These are phyloP conservation scores for Berberis thunbergii DNA, from an alignment of 164 flowering plant species.

Conservation along the genomic window DNA sequence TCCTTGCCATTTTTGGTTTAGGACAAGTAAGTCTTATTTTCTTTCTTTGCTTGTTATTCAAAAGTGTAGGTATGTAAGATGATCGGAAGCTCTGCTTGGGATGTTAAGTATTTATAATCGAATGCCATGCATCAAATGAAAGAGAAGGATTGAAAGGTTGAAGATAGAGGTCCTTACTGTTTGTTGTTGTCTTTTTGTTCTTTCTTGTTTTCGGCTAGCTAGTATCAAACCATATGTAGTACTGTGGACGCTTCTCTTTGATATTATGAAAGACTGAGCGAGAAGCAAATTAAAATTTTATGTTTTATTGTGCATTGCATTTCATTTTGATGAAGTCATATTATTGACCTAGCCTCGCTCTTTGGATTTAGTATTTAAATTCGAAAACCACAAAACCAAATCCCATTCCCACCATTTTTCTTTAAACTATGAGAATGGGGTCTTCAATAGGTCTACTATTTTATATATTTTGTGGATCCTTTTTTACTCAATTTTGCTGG, in stretches of 20 bases:
- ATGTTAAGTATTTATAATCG: slow-evolving; percentile 2
- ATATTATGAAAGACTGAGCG: neutral
- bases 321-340: neutral
- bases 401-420: neutral
- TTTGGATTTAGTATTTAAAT: neutral
- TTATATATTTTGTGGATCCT: too few species aligned
- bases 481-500: too few species aligned
- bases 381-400: neutral
- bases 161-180: slow-evolving; percentile 6
- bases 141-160: neutral
- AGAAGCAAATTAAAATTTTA: neutral
- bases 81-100: neutral
- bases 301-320: neutral
- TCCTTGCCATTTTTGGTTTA: slow-evolving; percentile 15
- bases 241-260: slow-evolving; percentile 10
- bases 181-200: slow-evolving; percentile 18
- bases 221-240: slow-evolving; percentile 4
- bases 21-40: too few species aligned
- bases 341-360: neutral
- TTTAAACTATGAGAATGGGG: too few species aligned
- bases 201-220: slow-evolving; percentile 3
- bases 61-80: too few species aligned
- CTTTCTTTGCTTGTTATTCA: too few species aligned
- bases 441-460: too few species aligned
- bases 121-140: neutral